Conservation (phyloP, 139 green algal genomes). For the Chlorella sorokiniana region DNA sequence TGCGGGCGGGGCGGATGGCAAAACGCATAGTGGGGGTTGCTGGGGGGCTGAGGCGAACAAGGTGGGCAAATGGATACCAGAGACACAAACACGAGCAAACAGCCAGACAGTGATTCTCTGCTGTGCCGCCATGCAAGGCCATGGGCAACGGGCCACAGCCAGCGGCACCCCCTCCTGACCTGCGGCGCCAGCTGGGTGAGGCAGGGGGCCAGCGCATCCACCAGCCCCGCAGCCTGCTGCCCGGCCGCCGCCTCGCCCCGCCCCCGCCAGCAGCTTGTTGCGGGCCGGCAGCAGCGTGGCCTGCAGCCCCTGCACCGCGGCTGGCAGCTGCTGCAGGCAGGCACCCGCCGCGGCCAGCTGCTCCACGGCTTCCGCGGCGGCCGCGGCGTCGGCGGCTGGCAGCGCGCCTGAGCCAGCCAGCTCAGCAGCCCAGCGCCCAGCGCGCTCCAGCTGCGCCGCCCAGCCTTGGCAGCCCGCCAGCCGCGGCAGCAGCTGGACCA, state of each 20-base stretch:
- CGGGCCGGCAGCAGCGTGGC: slow-evolving; percentile 14
- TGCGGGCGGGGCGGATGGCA: not conserved
- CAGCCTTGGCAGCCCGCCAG: not conserved
- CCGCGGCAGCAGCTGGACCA: slow-evolving; percentile 20
- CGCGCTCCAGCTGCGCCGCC: slow-evolving; percentile 26
- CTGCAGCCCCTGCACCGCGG: slow-evolving; percentile 5
- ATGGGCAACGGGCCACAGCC: too few relatives aligned
- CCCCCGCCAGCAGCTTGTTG: not conserved
- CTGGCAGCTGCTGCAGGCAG: slow-evolving; percentile 5
- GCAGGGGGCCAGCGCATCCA: not conserved
- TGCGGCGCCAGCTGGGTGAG: slow-evolving; percentile 1
- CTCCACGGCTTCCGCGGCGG: not conserved
- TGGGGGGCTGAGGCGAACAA: too few relatives aligned
- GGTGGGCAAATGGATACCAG: too few relatives aligned
- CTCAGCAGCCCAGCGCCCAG: slow-evolving; percentile 2
- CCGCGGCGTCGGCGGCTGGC: slow-evolving; percentile 12
- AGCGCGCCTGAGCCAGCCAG: slow-evolving; percentile 22
- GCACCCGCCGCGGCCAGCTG: not conserved
- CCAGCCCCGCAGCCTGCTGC: slow-evolving; percentile 22
- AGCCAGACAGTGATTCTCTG: too few relatives aligned
- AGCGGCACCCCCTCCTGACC: not conserved
- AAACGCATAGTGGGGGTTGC: not conserved
- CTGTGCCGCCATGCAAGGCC: not conserved
- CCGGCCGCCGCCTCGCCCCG: slow-evolving; percentile 29
- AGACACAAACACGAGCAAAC: too few relatives aligned